Evolutionary conservation across 305 asterid genomes (phyloP), one percentile per base, ranked within the genome.

Genomic region (Fraxinus latifolia): DNA sequence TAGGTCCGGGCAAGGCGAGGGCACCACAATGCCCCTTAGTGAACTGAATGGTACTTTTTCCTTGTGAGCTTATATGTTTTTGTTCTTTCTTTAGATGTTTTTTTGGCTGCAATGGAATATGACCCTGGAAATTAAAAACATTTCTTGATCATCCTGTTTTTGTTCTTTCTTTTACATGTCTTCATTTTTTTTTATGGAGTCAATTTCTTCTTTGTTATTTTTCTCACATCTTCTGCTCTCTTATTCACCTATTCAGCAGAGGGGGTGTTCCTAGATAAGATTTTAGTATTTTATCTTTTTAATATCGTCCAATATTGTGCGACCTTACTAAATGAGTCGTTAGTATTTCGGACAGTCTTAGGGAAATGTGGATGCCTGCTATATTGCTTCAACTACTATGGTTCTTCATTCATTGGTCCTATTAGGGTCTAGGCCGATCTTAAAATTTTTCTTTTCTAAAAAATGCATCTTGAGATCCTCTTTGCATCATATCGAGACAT

Each of bases 201-300:
- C 7, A 53, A 15, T 15, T 17, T 17, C 25, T 4, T n/a, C 65
- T n/a, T n/a, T 53, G 21, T 17, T 53, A 53, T 32, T 53, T 53
- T 53, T 11, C 55, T 44, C 17, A 0, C 17, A 3, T 44, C n/a
- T 44, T 44, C 55, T 44, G 55, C 55, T 44, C n/a, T 39, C 47
- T 39, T 37, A 7, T 37, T 37, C 44, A 12, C 53, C 55, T 47
- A n/a, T 47, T 15, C 19, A 14, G 58, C 58, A 92, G 88, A 88
- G 90, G 92, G 97, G 97, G 15, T 42, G 53, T 11, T 42, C 53
- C 53, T 2, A 11, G 53, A 42, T 42, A 42, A 11, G 53, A 42
- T 9, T 42, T 42, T 42, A 7, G 42, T 36, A 36, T 36, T 36
- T 6, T 36, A 6, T 36, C 42, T 8, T 39, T 8, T 39, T 39